Percentiles rank a stretch among this genome's conserved stretches.
These are phyloP conservation scores for Microthyrium microscopicum DNA, from an alignment of 2,329 filamentous ascomycete species.

Conservation along the genomic window DNA sequence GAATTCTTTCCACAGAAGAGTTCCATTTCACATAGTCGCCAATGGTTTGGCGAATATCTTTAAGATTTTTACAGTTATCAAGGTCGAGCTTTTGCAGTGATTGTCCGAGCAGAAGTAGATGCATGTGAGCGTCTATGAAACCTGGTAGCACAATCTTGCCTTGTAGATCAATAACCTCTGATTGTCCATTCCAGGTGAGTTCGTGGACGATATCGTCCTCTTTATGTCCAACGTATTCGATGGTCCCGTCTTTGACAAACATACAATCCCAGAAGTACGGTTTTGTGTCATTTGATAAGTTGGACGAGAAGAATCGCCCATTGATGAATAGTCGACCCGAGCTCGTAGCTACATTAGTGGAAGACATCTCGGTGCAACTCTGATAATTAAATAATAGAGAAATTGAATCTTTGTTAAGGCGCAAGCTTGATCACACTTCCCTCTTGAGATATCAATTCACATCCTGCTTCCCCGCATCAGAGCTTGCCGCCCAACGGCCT, in stretches of 20 bases:
- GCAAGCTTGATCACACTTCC: too few species aligned
- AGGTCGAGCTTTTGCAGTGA: conserved; percentile 35
- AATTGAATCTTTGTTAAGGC: too few species aligned
- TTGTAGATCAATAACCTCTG: conserved; percentile 12
- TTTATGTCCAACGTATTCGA: not conserved
- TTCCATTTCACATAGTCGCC: conserved; percentile 27
- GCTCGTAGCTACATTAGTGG: too few species aligned
- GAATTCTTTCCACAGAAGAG: conserved; percentile 29
- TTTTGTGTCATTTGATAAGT: not conserved
- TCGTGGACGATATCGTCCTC: not conserved
- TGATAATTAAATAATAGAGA: too few species aligned
- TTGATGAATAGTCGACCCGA: conserved; percentile 3
- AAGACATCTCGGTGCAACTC: too few species aligned
- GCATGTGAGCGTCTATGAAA: conserved; percentile 43
- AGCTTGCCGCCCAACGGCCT: too few species aligned
- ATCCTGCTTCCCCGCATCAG: too few species aligned
- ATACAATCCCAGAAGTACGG: conserved; percentile 1
- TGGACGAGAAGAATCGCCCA: not conserved
- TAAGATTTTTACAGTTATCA: conserved; percentile 27
- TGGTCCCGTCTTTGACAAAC: conserved; percentile 1
- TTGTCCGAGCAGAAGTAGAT: conserved; percentile 38
- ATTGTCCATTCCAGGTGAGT: not conserved
- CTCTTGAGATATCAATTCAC: too few species aligned
- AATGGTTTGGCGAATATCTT: conserved; percentile 33
- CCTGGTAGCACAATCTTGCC: conserved; percentile 31